phyloP scores from a whole-genome alignment of 1,284 basidiomycete species.

The Phaffia rhodozyma region DNA sequence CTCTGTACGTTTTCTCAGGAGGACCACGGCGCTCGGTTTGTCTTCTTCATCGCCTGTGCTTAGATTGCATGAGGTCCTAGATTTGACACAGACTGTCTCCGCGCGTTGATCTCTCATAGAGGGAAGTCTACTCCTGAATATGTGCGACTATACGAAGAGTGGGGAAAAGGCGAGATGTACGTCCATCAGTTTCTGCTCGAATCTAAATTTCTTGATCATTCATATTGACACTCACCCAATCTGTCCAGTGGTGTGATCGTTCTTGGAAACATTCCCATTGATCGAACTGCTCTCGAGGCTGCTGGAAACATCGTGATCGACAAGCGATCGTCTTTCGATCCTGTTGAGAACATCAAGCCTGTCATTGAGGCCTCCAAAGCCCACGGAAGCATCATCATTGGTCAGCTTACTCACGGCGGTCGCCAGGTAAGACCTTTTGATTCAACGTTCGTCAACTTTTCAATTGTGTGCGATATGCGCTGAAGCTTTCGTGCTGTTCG shows the following conservation, averaged over 20 bases:
- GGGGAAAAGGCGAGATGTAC: conserved; percentile 31
- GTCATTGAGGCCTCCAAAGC: conserved; percentile 35
- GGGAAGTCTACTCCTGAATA: conserved; percentile 27
- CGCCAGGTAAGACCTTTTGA: conserved; percentile 26
- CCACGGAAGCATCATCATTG: conserved; percentile 36
- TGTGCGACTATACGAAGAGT: conserved; percentile 28
- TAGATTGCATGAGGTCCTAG: no score
- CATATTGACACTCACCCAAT: no score
- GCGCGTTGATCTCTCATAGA: conserved; percentile 10
- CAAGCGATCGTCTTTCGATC: conserved; percentile 20
- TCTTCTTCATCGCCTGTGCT: no score
- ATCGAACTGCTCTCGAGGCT: conserved; percentile 27
- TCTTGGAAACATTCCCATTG: conserved; percentile 29
- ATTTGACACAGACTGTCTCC: no score
- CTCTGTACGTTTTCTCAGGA: conserved; percentile 26
- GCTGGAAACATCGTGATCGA: conserved; percentile 29
- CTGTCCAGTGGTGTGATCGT: conserved; percentile 17
- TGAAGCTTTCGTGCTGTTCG: neutral
- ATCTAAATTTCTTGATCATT: neutral
- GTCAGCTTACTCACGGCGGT: conserved; percentile 39
- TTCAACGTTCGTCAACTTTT: neutral
- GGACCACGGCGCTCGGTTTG: conserved; percentile 20
- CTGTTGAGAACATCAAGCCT: conserved; percentile 30
- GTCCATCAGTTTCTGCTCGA: neutral
- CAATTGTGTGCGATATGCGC: neutral